Evolutionary conservation across 2,329 filamentous ascomycete species (phyloP).

Genomic region (Reticulascus tulasneorum): DNA sequence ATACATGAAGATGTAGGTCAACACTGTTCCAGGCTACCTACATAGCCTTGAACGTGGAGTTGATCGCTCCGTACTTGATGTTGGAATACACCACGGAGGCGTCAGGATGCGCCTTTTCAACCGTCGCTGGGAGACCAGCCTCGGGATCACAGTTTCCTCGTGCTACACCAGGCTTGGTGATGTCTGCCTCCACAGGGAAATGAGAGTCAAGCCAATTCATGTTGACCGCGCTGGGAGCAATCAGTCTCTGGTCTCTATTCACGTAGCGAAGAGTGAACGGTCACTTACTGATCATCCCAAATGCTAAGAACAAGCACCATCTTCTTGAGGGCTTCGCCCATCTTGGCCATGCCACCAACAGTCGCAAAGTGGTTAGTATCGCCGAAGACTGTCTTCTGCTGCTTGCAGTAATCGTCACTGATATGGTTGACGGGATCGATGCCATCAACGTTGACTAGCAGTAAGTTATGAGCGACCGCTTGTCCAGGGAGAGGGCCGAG

Average conservation of each 20-base stretch:
- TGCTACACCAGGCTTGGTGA: slow-evolving; percentile 19
- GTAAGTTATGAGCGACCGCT: no score
- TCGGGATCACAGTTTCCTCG: slow-evolving; percentile 19
- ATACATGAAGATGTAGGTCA: no score
- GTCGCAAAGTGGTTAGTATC: slow-evolving; percentile 47
- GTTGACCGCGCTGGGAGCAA: no score
- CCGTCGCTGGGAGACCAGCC: slow-evolving; percentile 19
- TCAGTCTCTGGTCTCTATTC: no score
- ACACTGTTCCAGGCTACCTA: no score
- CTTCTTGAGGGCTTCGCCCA: slow-evolving; percentile 53
- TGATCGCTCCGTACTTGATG: slow-evolving; percentile 42
- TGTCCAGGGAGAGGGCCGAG: no score
- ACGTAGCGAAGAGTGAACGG: no score
- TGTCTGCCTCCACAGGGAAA: slow-evolving; percentile 40
- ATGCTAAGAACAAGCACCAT: slow-evolving; percentile 64
- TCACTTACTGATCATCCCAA: slow-evolving; percentile 50
- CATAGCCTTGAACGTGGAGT: slow-evolving; percentile 35
- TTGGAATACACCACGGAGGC: slow-evolving; percentile 42
- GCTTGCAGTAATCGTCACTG: slow-evolving; percentile 53
- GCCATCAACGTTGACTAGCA: no score
- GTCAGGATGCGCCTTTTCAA: slow-evolving; percentile 13
- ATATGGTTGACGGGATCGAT: slow-evolving; percentile 44
- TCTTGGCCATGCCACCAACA: slow-evolving; percentile 51
- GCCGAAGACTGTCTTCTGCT: slow-evolving; percentile 51
- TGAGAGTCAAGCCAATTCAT: slow-evolving; percentile 68